Evolutionary conservation across 306 rosid genomes (phyloP), one percentile per base, ranked within the genome.

Genomic region (Fragaria nilgerrensis): DNA sequence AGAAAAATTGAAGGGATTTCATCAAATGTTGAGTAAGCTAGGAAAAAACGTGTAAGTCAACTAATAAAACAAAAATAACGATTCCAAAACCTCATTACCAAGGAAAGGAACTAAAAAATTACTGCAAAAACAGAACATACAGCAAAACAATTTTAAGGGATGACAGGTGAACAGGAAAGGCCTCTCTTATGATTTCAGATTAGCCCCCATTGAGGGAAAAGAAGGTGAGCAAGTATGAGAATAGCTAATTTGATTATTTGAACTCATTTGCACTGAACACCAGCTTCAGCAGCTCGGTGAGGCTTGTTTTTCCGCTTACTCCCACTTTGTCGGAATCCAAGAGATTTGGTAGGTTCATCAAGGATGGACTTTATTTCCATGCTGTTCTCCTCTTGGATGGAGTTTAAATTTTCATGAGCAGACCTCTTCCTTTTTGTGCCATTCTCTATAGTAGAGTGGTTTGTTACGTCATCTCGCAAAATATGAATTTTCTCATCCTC

Each of bases 271-370:
- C 90, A 90, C 80, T 88, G 85, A 20, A 94, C 96, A 47, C 98
- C 96, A 5, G 90, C 97, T 84, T 94, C 97, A 68, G 97, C 97
- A 73, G 98, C 98, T 10, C 98, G 91, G 56, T 39, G 94, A 37
- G 98, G 98, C 85, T 88, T 94, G 87, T 55, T 94, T 76, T 94
- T 91, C 43, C 98, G 85, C 88, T 97, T 82, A 81, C 97, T 91
- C 10, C 98, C 92, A 75, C 83, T 88, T 64, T 90, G 96, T 16
- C 98, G 88, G 82, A 90, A 91, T 72, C 98, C 90, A 23, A 84
- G 82, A n/a, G 89, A 74, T 85, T 91, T 89, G 3, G 82, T 72
- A 3, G 91, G 63, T 71, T 86, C 88, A 74, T 73, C 83, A 7
- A 89, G 74, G 34, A 52, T 75, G 69, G 91, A 32, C 76, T 85